Evolutionary conservation across 2,329 filamentous ascomycete genomes (phyloP), one percentile per base, ranked within the genome.

Genomic region (Calonectria henricotiae): DNA sequence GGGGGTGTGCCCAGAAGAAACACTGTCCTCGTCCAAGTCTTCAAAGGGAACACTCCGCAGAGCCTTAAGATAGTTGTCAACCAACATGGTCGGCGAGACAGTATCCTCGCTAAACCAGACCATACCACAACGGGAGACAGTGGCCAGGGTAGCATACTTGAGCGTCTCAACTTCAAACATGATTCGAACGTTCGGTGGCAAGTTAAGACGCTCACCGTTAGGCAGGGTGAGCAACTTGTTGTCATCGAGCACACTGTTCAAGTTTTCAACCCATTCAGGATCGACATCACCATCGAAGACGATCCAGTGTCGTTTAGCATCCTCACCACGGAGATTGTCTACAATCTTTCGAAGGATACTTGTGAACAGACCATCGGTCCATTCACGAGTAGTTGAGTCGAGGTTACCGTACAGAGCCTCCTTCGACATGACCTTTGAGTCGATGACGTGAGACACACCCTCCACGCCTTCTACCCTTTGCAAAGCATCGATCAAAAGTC

Each of bases 81-180:
- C 92, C 91, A 98, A 93, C 93, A 99, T 98, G 74, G 89, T 89
- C 1, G 96, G 90, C 37, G 94, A 96, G 46, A 99, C 96, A 32
- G 95, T 98, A 79, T 99, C 97, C 78, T 98, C 96, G 80, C 95
- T 99, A 85, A 98, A 99, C 96, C 96, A 99, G 15, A 99, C 97
- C 96, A 99, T 99, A 88, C 96, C 96, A 82, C 96, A 99, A 85
- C 96, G 95, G 91, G 94, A 97, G 79, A 99, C 96, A n/a, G 96
- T 99, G 67, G 96, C 96, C 51, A 99, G 89, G 0, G 96, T 99
- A 43, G 96, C 96, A 80, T 99, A 99, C 80, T 97, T 98, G 70
- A 99, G 87, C 3, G 92, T 98, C 85, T 99, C 97, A 41, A 99
- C 96, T 85, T 99, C 96, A 79, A 99, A 99, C 95, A 99, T 98